Percentiles rank a stretch among this genome's conserved stretches.
Conservation (phyloP, 768 basidiomycete species). For the Panellus pusillus region DNA sequence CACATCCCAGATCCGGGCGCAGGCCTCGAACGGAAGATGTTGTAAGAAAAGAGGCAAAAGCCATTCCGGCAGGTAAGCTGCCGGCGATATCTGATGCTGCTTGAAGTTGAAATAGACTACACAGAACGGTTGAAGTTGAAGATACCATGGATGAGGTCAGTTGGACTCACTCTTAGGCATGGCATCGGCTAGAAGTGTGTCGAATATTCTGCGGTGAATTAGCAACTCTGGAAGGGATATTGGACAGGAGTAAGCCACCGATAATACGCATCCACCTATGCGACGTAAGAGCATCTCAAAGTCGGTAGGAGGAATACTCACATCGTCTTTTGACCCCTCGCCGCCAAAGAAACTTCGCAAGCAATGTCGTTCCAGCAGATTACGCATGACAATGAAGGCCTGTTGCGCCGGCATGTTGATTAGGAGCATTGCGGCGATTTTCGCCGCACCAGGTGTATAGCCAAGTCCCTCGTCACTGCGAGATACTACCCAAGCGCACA, state of each 20-base stretch:
- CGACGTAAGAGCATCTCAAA: neutral
- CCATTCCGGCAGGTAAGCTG: slow-evolving; percentile 84
- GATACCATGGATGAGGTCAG: neutral
- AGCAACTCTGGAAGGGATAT: neutral
- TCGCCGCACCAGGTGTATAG: slow-evolving; percentile 68
- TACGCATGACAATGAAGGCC: slow-evolving; percentile 82
- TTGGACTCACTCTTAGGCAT: slow-evolving; percentile 82
- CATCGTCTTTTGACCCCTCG: slow-evolving; percentile 69
- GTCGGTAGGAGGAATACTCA: slow-evolving; percentile 27
- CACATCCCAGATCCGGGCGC: slow-evolving; percentile 88
- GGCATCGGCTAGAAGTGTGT: slow-evolving; percentile 85
- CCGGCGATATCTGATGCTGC: slow-evolving; percentile 86
- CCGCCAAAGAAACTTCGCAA: slow-evolving; percentile 84
- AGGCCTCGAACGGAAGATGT: slow-evolving; percentile 89
- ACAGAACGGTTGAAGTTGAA: neutral
- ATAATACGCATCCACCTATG: slow-evolving; percentile 52
- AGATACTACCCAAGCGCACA: slow-evolving; percentile 86
- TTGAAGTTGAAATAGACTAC: slow-evolving; percentile 94
- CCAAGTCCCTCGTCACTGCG: slow-evolving; percentile 81
- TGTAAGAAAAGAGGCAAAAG: slow-evolving; percentile 76
- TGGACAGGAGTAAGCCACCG: slow-evolving; percentile 45
- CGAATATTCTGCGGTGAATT: slow-evolving; percentile 67
- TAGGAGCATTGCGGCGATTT: slow-evolving; percentile 83
- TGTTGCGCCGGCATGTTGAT: slow-evolving; percentile 76
- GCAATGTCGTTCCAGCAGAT: slow-evolving; percentile 83